A percentile compares a stretch with the other conserved stretches of the same genome.
These are phyloP conservation scores for Magnaporthiopsis rhizophila DNA, from an alignment of 2,329 filamentous ascomycete genomes.

Conservation along the genomic window DNA sequence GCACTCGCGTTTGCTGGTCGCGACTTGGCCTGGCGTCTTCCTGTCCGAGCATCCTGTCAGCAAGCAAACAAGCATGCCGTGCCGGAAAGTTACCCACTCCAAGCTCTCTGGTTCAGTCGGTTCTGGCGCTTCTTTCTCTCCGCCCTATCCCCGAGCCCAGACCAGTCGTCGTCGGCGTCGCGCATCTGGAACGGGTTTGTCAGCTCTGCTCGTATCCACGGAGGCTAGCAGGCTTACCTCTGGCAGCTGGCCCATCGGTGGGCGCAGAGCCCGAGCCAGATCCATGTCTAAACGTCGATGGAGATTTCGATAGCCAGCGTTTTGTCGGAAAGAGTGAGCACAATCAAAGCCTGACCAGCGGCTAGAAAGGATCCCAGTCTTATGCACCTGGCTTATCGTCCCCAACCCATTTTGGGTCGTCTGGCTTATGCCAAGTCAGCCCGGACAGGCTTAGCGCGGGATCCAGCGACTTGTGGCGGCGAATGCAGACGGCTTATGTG, in stretches of 20 bases:
- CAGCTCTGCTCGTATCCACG: too few relatives aligned
- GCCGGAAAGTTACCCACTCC: slow-evolving; percentile 9
- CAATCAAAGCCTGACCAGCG: not conserved
- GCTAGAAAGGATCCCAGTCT: not conserved
- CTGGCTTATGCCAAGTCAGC: not conserved
- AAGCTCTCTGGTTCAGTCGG: slow-evolving; percentile 12
- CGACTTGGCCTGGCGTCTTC: not conserved
- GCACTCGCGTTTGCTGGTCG: not conserved
- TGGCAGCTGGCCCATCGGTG: not conserved
- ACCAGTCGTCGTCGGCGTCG: slow-evolving; percentile 8
- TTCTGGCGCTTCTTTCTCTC: slow-evolving; percentile 13
- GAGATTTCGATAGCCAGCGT: not conserved
- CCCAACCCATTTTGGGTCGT: not conserved
- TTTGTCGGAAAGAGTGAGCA: not conserved
- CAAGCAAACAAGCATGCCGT: not conserved
- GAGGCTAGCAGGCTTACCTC: not conserved
- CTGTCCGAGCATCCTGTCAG: not conserved
- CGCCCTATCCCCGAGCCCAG: slow-evolving; percentile 7
- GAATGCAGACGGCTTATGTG: not conserved
- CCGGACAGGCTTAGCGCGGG: not conserved
- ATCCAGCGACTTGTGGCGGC: not conserved
- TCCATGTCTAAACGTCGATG: not conserved
- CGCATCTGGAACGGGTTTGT: not conserved
- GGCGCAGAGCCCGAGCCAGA: not conserved
- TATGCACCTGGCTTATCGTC: not conserved